Evolutionary conservation across 1,284 basidiomycete genomes (phyloP).

Genomic region (Leccinum huronense): DNA sequence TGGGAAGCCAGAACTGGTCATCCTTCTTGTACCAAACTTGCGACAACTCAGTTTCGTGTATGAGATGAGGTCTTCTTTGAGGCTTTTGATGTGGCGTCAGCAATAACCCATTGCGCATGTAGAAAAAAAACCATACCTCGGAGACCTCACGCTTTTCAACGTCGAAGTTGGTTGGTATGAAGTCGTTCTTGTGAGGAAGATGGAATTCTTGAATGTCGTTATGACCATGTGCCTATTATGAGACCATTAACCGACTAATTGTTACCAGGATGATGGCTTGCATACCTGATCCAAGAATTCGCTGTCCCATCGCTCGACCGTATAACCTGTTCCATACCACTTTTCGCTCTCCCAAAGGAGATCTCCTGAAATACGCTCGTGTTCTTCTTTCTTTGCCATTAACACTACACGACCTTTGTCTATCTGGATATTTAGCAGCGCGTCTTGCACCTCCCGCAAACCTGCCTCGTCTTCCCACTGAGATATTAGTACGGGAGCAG

Average conservation of each 20-base stretch:
- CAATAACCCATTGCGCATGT: conserved; percentile 1
- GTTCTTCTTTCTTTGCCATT: conserved; percentile 72
- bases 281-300: conserved; percentile 63
- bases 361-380: conserved; percentile 51
- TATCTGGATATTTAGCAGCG: conserved; percentile 47
- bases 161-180: conserved; percentile 85
- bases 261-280: conserved; percentile 2
- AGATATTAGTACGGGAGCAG: conserved; percentile 71
- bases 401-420: conserved; percentile 69
- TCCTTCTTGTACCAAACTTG: conserved; percentile 95
- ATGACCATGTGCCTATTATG: conserved; percentile 47
- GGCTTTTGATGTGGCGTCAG: conserved; percentile 46
- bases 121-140: conserved; percentile 45
- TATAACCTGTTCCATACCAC: conserved; percentile 86
- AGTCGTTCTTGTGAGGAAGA: conserved; percentile 85
- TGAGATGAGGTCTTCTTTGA: conserved; percentile 68
- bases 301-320: conserved; percentile 64
- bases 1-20: conserved; percentile 92
- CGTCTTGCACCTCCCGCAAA: conserved; percentile 59
- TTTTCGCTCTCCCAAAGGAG: conserved; percentile 70
- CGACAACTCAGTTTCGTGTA: conserved; percentile 69
- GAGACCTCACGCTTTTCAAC: conserved; percentile 71
- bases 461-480: conserved; percentile 69
- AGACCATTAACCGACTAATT: conserved; percentile 10
- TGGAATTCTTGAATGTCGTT: conserved; percentile 69